phyloP scores from a whole-genome alignment of 2,329 filamentous ascomycete genomes.

The Nemania abortiva region DNA sequence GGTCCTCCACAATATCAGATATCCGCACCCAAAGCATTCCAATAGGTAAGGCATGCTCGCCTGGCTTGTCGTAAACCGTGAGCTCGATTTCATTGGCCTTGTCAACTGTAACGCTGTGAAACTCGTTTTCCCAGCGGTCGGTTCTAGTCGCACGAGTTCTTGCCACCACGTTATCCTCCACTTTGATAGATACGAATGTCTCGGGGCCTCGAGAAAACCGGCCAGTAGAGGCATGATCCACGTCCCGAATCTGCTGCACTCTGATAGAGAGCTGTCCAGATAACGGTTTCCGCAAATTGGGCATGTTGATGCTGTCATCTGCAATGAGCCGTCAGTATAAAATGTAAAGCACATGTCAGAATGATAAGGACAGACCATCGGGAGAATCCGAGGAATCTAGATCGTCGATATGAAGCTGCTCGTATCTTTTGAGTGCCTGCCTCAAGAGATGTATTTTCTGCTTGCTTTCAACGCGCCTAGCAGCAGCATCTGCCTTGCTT shows the following conservation, averaged over 20 bases:
- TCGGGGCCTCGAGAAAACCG: slow-evolving; percentile 91
- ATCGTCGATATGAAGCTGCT: slow-evolving; percentile 90
- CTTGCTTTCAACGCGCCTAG: slow-evolving; percentile 90
- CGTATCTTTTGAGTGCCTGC: slow-evolving; percentile 95
- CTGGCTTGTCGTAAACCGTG: slow-evolving; percentile 95
- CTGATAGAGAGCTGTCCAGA: slow-evolving; percentile 90
- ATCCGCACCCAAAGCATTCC: slow-evolving; percentile 96
- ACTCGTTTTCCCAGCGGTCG: slow-evolving; percentile 92
- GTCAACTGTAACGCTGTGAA: slow-evolving; percentile 92
- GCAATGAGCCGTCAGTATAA: slow-evolving; percentile 37
- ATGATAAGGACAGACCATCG: slow-evolving; percentile 73
- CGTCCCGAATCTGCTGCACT: slow-evolving; percentile 90
- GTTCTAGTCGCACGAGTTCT: slow-evolving; percentile 86
- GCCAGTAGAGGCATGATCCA: slow-evolving; percentile 88
- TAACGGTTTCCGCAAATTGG: slow-evolving; percentile 94
- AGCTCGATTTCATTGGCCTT: slow-evolving; percentile 99
- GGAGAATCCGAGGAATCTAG: slow-evolving; percentile 81
- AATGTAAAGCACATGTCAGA: not conserved
- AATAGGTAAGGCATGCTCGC: slow-evolving; percentile 91
- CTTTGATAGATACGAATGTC: slow-evolving; percentile 95
- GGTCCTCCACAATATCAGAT: slow-evolving; percentile 96
- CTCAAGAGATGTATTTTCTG: slow-evolving; percentile 97
- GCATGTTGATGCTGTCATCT: slow-evolving; percentile 97
- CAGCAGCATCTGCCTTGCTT: slow-evolving; percentile 92
- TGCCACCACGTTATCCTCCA: slow-evolving; percentile 92